Evolutionary conservation across 192 early-diverging fungal species (phyloP).

Genomic region (Entomortierella chlamydospora): DNA sequence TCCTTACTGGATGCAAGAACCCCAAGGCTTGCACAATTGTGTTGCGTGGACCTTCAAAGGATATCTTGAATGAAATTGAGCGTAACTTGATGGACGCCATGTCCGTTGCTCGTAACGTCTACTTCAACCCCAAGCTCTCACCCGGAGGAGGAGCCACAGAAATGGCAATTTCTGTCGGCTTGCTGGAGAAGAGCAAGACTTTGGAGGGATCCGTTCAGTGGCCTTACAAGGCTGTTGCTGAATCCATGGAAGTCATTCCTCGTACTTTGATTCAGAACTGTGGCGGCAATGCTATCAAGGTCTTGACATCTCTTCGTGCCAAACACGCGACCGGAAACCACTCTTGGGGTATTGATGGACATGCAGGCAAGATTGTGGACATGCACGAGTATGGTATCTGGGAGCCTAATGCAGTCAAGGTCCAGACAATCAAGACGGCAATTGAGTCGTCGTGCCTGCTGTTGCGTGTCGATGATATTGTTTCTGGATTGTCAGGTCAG

Average conservation of each 20-base stretch:
- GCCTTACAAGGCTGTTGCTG: constrained; percentile 96
- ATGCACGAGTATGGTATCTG: constrained; percentile 99
- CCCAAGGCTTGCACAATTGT: constrained; percentile 99
- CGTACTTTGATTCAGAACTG: constrained; percentile 99
- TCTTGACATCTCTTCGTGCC: constrained; percentile 90
- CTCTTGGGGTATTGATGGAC: constrained; percentile 96
- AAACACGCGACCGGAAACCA: constrained; percentile 92
- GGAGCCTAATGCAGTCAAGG: constrained; percentile 99
- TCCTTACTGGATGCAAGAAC: constrained; percentile 92
- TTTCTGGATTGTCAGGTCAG: constrained; percentile 86
- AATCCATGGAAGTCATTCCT: constrained; percentile 97
- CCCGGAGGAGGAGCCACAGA: constrained; percentile 99
- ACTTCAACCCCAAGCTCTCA: constrained; percentile 92
- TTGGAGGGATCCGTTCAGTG: constrained; percentile 94
- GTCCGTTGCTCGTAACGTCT: constrained; percentile 97
- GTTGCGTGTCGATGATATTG: constrained; percentile 96
- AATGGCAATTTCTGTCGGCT: constrained; percentile 93
- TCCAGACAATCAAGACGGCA: constrained; percentile 99
- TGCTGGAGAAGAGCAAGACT: constrained; percentile 90
- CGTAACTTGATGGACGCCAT: constrained; percentile 99
- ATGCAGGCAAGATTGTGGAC: constrained; percentile 90
- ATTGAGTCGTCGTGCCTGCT: constrained; percentile 93
- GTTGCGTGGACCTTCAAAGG: constrained; percentile 96
- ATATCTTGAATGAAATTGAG: constrained; percentile 97
- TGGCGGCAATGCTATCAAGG: constrained; percentile 98